Evolutionary conservation across 768 basidiomycete species (phyloP).

Genomic region (Panaeolus papilionaceus): DNA sequence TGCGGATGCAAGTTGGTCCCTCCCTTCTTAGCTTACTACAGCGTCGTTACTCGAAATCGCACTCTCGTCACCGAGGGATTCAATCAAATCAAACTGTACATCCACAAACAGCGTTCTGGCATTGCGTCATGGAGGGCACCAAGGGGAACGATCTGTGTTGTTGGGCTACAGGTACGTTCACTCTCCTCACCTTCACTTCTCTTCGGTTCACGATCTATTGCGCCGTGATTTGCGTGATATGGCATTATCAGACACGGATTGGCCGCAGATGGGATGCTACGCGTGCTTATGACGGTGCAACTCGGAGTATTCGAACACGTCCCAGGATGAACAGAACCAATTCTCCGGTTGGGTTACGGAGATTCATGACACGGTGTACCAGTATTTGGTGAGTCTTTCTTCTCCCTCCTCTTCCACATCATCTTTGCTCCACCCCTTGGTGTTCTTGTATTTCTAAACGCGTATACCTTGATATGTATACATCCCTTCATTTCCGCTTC

Average conservation of each 20-base stretch:
- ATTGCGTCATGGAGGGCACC: slow-evolving; percentile 71
- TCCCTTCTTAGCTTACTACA: slow-evolving; percentile 88
- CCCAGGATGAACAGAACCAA: slow-evolving; percentile 60
- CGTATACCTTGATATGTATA: not conserved
- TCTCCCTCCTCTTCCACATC: not conserved
- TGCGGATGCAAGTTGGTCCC: slow-evolving; percentile 53
- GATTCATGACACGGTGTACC: slow-evolving; percentile 77
- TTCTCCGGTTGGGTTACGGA: slow-evolving; percentile 71
- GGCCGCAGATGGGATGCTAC: slow-evolving; percentile 88
- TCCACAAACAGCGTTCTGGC: slow-evolving; percentile 65
- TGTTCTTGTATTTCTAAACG: not conserved
- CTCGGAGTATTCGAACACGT: slow-evolving; percentile 56
- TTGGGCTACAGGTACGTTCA: slow-evolving; percentile 75
- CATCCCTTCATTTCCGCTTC: not conserved
- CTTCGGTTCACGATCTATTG: too few species aligned
- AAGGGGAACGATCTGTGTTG: slow-evolving; percentile 65
- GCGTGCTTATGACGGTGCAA: slow-evolving; percentile 78
- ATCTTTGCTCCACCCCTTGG: not conserved
- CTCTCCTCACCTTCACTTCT: too few species aligned
- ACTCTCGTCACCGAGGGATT: slow-evolving; percentile 69
- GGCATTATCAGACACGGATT: slow-evolving; percentile 73
- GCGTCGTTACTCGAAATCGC: slow-evolving; percentile 60
- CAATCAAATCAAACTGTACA: slow-evolving; percentile 77
- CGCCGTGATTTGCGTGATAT: too few species aligned
- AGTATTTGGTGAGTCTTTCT: slow-evolving; percentile 53